These are phyloP conservation scores for Hanseniaspora uvarum DNA, from an alignment of 1,139 yeast species.

Conservation along the genomic window DNA sequence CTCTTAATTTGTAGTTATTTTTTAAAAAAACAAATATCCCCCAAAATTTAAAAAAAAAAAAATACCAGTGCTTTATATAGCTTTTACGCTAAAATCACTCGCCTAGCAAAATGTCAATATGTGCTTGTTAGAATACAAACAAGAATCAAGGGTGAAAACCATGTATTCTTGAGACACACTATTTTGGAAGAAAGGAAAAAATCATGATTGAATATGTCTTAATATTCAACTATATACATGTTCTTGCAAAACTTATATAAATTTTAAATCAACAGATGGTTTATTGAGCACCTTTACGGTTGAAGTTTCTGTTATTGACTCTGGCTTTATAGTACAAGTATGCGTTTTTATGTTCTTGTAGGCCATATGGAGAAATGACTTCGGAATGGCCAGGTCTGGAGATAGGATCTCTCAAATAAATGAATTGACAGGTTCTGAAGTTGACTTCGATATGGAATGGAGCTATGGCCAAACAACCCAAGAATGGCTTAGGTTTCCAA, in stretches of 20 bases:
- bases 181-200: too few relatives aligned
- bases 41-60: too few relatives aligned
- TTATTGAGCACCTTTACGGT: slow-evolving; percentile 10
- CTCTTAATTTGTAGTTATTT: too few relatives aligned
- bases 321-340: slow-evolving; percentile 87
- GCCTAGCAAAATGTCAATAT: too few relatives aligned
- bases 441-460: slow-evolving; percentile 89
- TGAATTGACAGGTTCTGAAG: slow-evolving; percentile 86
- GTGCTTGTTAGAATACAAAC: too few relatives aligned
- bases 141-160: too few relatives aligned
- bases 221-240: slow-evolving; percentile 2
- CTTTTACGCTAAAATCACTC: too few relatives aligned
- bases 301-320: slow-evolving; percentile 32
- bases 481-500: slow-evolving; percentile 88
- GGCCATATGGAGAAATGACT: slow-evolving; percentile 81
- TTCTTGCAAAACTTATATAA: background rate
- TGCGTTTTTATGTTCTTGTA: slow-evolving; percentile 82
- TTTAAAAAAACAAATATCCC: too few relatives aligned
- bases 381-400: slow-evolving; percentile 97
- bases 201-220: background rate
- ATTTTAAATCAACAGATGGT: background rate
- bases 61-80: too few relatives aligned
- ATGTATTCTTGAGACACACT: too few relatives aligned
- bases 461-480: slow-evolving; percentile 82
- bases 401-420: slow-evolving; percentile 89